Conservation (phyloP, 2,329 filamentous ascomycete species). For the Graphilbum fragrans region DNA sequence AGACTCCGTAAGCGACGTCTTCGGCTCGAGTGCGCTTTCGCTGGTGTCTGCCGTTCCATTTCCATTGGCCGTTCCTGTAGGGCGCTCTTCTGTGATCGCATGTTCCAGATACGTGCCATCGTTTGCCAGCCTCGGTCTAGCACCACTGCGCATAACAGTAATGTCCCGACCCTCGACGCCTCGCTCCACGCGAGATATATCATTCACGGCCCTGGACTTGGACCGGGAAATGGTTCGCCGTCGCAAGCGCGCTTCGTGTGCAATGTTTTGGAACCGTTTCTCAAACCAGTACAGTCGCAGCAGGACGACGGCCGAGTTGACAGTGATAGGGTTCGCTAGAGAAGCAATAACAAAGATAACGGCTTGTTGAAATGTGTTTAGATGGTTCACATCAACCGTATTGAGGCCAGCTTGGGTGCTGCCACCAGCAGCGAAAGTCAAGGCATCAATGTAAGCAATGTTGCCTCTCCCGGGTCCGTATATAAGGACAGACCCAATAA, state of each 20-base stretch:
- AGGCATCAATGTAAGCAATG: constrained; percentile 70
- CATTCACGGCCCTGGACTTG: constrained; percentile 34
- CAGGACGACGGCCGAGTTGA: constrained; percentile 80
- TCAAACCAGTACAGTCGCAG: constrained; percentile 96
- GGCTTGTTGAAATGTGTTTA: constrained; percentile 63
- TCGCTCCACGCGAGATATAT: constrained; percentile 38
- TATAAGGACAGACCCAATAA: constrained; percentile 67
- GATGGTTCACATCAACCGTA: constrained; percentile 54
- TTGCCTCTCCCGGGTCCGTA: constrained; percentile 47
- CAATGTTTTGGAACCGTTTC: constrained; percentile 81
- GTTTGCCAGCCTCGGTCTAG: constrained; percentile 45
- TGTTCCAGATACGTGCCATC: constrained; percentile 41
- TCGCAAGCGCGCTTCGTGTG: constrained; percentile 55
- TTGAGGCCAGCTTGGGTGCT: constrained; percentile 92
- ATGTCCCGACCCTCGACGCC: constrained; percentile 58
- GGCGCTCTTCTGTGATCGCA: background rate
- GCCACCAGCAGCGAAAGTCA: constrained; percentile 77
- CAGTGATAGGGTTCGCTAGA: constrained; percentile 70
- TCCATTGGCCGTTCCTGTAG: background rate
- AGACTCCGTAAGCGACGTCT: constrained; percentile 9
- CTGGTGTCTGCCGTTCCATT: background rate
- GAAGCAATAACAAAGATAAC: constrained; percentile 61
- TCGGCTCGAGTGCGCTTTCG: background rate
- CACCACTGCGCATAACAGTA: constrained; percentile 48
- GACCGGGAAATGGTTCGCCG: constrained; percentile 54